These are phyloP conservation scores for Chrysosphaeria jannelii DNA, from an alignment of 2,329 filamentous ascomycete genomes.

Conservation along the genomic window DNA sequence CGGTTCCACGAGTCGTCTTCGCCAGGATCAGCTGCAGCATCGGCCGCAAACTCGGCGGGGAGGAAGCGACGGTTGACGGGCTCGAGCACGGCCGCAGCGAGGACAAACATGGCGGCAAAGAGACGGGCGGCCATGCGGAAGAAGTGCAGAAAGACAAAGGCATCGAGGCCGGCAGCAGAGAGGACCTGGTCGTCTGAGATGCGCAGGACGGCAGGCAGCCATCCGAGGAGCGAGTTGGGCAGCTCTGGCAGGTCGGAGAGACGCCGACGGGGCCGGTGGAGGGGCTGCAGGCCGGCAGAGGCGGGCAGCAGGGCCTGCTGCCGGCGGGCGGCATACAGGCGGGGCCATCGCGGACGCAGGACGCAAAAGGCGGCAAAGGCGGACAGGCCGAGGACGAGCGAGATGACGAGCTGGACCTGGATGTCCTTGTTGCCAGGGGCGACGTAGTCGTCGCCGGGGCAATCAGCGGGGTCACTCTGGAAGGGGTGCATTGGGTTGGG, in stretches of 20 bases:
- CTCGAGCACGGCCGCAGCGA: constrained; percentile 50
- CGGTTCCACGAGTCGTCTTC: constrained; percentile 9
- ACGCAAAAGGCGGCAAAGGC: constrained; percentile 56
- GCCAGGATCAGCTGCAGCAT: constrained; percentile 2
- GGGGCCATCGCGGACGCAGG: constrained; percentile 72
- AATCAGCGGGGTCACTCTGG: too few relatives aligned
- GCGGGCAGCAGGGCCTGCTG: constrained; percentile 26
- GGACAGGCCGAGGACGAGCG: constrained; percentile 33
- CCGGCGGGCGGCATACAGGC: constrained; percentile 63
- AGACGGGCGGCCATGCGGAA: constrained; percentile 87
- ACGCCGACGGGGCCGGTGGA: constrained; percentile 28
- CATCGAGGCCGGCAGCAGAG: constrained; percentile 71
- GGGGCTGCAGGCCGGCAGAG: constrained; percentile 41
- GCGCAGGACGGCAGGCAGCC: constrained; percentile 62
- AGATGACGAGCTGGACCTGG: constrained; percentile 40
- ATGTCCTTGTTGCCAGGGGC: constrained; percentile 15
- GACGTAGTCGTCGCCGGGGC: constrained; percentile 7
- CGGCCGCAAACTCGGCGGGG: not conserved
- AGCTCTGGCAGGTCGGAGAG: constrained; percentile 39
- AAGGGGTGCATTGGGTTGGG: too few relatives aligned
- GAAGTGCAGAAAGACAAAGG: constrained; percentile 82
- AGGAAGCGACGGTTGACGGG: constrained; percentile 51
- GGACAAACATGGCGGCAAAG: constrained; percentile 49
- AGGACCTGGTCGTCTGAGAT: constrained; percentile 77
- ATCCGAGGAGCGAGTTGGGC: constrained; percentile 65